Evolutionary conservation across 2,329 filamentous ascomycete genomes (phyloP), one percentile per base, ranked within the genome.

Genomic region (Aspergillus pseudonomiae): DNA sequence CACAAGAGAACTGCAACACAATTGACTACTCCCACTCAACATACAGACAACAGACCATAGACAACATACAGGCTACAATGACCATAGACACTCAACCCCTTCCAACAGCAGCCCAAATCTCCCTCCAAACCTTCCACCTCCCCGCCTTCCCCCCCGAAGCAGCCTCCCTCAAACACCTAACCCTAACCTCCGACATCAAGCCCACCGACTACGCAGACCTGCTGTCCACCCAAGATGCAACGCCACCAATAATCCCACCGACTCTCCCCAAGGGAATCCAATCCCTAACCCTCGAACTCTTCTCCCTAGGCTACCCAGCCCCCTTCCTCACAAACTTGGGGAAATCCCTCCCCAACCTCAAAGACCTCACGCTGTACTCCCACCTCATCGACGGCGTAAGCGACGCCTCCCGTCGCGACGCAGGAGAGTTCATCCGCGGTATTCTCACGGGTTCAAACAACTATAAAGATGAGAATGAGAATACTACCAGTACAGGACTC

Each of bases 191-290:
- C 6, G 52, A 54, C 52, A 54, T 54, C 73, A 80, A 80, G 64
- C 76, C 81, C 60, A 77, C 80, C 65, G 78, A 81, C 45, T 84
- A 84, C 72, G 75, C 79, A 59, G 57, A 64, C 19, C 67, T 79
- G 9, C 75, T 84, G 43, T 58, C 68, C 14, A 68, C 75, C 14
- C 67, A 28, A 28, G 26, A 28, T 24, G 21, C 26, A 5, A 28
- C 71, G 0, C 69, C 82, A 16, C 7, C 1, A 19, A 7, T 28
- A 34, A 21, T 53, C 12, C 26, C 26, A 2, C 16, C 48, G 0
- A 28, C 28, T 21, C 26, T 53, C 0, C 50, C 50, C 7, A 6
- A 5, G 3, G 50, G 28, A n/a, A 34, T 53, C 30, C 28, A 53
- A 9, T 53, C 50, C 16, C n/a, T 53, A 6, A 53, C 50, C 28